Conservation (phyloP, 148 eudicot genomes). For the Rhododendron henanense region DNA sequence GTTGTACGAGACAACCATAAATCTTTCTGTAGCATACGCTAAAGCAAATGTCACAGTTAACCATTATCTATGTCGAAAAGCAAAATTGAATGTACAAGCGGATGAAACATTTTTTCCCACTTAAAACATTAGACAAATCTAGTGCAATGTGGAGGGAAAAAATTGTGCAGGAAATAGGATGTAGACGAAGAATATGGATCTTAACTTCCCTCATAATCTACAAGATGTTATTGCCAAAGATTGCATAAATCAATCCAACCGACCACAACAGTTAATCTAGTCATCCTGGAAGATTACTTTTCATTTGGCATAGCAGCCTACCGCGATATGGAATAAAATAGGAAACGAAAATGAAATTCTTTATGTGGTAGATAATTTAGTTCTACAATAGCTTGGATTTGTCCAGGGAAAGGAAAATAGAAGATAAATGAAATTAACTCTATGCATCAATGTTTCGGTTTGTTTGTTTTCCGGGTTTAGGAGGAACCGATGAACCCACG, state of each 20-base stretch:
- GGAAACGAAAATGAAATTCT: neutral
- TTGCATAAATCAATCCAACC: neutral
- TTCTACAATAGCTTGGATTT: neutral
- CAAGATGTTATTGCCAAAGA: neutral
- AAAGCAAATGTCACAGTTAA: neutral
- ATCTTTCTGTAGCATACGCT: conserved; percentile 17
- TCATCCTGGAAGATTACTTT: neutral
- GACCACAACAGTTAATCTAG: neutral
- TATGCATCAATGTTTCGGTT: neutral
- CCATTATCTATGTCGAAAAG: neutral
- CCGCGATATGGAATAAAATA: neutral
- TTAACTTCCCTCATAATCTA: neutral
- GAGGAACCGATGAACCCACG: neutral
- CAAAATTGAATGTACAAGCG: neutral
- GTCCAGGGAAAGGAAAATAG: neutral
- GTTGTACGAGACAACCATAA: conserved; percentile 27
- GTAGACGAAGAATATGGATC: neutral
- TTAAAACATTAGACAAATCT: neutral
- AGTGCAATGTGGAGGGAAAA: neutral
- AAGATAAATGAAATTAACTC: neutral
- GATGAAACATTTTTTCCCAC: neutral
- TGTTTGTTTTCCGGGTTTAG: neutral
- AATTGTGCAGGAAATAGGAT: neutral
- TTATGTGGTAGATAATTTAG: neutral
- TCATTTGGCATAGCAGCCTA: neutral